Conservation (phyloP, 257 asterid species). For the Paulownia fortunei region DNA sequence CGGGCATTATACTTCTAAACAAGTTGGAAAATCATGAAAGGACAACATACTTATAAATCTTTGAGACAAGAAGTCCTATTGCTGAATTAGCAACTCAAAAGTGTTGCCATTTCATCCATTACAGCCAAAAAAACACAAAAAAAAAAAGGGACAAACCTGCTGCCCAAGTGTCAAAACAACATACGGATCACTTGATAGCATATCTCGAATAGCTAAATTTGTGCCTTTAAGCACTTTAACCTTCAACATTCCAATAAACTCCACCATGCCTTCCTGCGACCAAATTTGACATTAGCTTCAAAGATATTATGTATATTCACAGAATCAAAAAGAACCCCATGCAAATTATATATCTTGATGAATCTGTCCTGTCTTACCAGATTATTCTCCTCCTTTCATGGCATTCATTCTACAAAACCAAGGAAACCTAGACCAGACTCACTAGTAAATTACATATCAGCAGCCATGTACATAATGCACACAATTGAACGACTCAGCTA, state of each 20-base stretch:
- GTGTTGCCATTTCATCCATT: background rate
- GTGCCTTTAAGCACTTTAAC: slow-evolving; percentile 77
- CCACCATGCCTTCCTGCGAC: slow-evolving; percentile 91
- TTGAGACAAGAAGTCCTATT: background rate
- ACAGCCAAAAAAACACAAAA: background rate
- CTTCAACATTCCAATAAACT: slow-evolving; percentile 89
- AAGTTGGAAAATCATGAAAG: background rate
- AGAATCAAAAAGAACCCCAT: slow-evolving; percentile 23
- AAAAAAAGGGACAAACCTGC: slow-evolving; percentile 58
- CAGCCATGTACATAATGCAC: background rate
- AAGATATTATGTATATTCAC: slow-evolving; percentile 14
- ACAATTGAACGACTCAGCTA: background rate
- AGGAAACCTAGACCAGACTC: background rate
- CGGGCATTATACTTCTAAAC: background rate
- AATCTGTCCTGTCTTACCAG: background rate
- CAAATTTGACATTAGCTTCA: slow-evolving; percentile 31
- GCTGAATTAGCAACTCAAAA: background rate
- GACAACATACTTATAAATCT: background rate
- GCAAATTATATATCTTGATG: background rate
- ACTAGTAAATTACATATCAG: background rate
- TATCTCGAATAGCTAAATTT: slow-evolving; percentile 89
- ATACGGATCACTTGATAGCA: slow-evolving; percentile 96
- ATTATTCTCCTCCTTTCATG: background rate
- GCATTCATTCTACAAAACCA: background rate
- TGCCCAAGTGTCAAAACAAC: slow-evolving; percentile 83